phyloP scores from a whole-genome alignment of 495 filamentous ascomycete genomes.

The Talaromyces liani region DNA sequence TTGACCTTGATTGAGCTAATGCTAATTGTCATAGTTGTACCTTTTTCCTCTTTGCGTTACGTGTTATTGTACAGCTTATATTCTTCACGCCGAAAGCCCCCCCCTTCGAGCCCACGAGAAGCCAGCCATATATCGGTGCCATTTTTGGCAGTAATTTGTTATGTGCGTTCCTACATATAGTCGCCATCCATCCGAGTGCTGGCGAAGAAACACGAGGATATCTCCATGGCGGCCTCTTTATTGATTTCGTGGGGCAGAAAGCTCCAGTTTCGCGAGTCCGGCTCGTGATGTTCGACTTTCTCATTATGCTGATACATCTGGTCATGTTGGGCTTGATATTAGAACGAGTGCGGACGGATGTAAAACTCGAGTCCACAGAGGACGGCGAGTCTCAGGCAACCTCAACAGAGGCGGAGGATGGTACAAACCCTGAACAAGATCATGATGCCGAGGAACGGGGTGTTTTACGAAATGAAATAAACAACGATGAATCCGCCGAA shows the following conservation, averaged over 20 bases:
- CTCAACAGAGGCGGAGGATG: conserved; percentile 12
- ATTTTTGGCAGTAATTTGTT: conserved; percentile 65
- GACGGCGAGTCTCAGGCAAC: conserved; percentile 13
- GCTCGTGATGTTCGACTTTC: conserved; percentile 56
- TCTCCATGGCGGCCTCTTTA: conserved; percentile 74
- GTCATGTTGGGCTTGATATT: conserved; percentile 67
- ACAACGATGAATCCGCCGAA: conserved; percentile 18
- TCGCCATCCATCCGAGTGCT: conserved; percentile 54
- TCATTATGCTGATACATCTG: conserved; percentile 61
- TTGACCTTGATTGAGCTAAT: too few species aligned
- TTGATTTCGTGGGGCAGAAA: conserved; percentile 84
- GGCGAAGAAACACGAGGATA: conserved; percentile 73
- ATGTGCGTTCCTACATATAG: conserved; percentile 64
- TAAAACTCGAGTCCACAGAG: conserved; percentile 8
- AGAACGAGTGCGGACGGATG: conserved; percentile 51
- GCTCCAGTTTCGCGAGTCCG: conserved; percentile 60
- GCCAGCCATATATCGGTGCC: conserved; percentile 59
- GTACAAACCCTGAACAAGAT: conserved; percentile 44
- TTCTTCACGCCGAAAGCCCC: conserved; percentile 75
- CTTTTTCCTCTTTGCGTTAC: conserved; percentile 61
- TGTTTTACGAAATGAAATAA: conserved; percentile 42
- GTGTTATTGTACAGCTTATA: conserved; percentile 62
- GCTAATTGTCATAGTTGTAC: conserved; percentile 54
- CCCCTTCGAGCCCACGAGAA: conserved; percentile 51
- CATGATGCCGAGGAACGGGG: conserved; percentile 80